Base-by-base conservation (phyloP, 1,284 basidiomycete species). In the Rhodotorula sp. region DNA sequence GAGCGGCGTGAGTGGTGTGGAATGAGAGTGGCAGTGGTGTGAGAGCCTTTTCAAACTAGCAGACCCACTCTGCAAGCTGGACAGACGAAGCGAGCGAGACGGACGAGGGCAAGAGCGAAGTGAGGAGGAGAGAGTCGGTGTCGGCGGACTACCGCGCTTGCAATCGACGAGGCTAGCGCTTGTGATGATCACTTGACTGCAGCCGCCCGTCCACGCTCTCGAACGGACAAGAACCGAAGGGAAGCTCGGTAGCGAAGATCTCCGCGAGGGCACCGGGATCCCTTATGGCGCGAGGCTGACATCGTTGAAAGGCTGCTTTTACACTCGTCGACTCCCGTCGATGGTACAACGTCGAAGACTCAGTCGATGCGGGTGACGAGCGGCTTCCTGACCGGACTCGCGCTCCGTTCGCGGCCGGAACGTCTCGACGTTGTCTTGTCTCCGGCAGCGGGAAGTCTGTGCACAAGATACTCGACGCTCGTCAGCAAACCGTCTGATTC, bases 291-390 rank as follows among this genome's bases (percentile, higher is more conserved):
- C 10, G 40, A 44, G 40, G 10, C 40, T 15, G 40, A 44, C 40
- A 18, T 11, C 16, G 55, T 10, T 7, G 24, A 11, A 15, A 55
- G 26, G 26, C n/a, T n/a, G 55, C n/a, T 57, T 40, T 57, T 57
- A 44, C 37, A 44, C 7, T 44, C 40, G 40, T 15, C 40, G 40
- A 44, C 40, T 44, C 40, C 34, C 40, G 8, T 44, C 40, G 13
- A 44, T 44, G 40, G 40, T 44, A 44, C 40, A 44, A 15, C 18
- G 40, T 20, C 16, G 18, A 24, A 15, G 22, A 8, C 26, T 54
- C 28, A 71, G 53, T 71, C 70, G 53, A 71, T 71, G 40, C 70
- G 64, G 30, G 67, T 65, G 37, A 68, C 57, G 31, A 71, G 57
- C 34, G 68, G 70, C 50, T 69, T 64, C 31, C 70, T n/a, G 28